Conservation (phyloP, 2,329 filamentous ascomycete species). For the Alternaria infectoria region DNA sequence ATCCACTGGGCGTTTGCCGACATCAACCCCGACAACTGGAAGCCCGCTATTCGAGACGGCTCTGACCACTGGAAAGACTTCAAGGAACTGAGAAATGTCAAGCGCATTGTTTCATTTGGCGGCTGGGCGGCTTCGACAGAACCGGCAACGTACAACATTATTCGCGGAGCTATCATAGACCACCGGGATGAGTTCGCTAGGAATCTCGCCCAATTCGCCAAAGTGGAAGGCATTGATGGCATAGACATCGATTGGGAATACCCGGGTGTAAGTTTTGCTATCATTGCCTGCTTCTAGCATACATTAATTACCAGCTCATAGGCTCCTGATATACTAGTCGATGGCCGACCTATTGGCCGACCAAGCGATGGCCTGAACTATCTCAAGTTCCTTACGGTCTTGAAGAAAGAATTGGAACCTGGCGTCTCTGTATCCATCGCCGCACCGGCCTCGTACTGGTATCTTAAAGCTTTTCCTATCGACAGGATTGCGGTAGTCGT, state of each 20-base stretch:
- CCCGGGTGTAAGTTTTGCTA: conserved; percentile 7
- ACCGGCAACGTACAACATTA: conserved; percentile 46
- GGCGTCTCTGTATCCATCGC: conserved; percentile 31
- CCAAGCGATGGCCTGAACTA: conserved; percentile 45
- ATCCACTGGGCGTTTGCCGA: conserved; percentile 13
- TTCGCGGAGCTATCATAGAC: conserved; percentile 44
- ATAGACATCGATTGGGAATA: conserved; percentile 60
- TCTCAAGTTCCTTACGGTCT: conserved; percentile 16
- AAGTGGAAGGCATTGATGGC: conserved; percentile 30
- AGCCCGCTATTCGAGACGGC: conserved; percentile 19
- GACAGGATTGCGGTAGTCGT: conserved; percentile 21
- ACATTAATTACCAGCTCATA: background rate
- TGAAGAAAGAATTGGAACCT: conserved; percentile 13
- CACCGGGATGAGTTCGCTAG: conserved; percentile 46
- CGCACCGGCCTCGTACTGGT: conserved; percentile 39
- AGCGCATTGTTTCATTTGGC: conserved; percentile 53
- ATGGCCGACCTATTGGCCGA: background rate
- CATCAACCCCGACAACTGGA: conserved; percentile 16
- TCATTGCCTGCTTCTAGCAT: background rate
- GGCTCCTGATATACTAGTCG: conserved; percentile 30
- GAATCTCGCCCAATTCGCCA: conserved; percentile 32
- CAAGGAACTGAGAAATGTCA: conserved; percentile 20
- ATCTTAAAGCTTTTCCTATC: conserved; percentile 36
- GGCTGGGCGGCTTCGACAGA: conserved; percentile 55
- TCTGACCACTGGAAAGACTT: conserved; percentile 45